These are phyloP conservation scores for Hypoxylon sp. DNA, from an alignment of 2,329 filamentous ascomycete species.

Conservation along the genomic window DNA sequence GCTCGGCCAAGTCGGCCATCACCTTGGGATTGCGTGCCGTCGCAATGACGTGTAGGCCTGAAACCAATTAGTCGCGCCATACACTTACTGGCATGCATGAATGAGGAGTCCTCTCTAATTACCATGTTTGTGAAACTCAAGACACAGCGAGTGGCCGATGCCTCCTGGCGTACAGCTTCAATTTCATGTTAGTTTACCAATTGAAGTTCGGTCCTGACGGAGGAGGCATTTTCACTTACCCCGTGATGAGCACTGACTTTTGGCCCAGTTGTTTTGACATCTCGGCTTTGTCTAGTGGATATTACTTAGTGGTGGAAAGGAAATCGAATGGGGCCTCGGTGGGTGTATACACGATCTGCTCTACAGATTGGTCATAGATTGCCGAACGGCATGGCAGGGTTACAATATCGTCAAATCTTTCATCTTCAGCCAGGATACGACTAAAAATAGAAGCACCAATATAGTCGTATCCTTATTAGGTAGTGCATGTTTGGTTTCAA, in stretches of 20 bases:
- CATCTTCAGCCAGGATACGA: not conserved
- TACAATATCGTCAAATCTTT: conserved; percentile 8
- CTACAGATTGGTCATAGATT: conserved; percentile 11
- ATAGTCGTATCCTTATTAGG: conserved; percentile 1
- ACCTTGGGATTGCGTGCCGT: conserved; percentile 65
- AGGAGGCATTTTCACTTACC: conserved; percentile 11
- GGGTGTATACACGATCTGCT: conserved; percentile 17
- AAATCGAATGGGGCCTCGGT: conserved; percentile 12
- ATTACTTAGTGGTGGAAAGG: not conserved
- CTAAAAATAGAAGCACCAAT: conserved; percentile 8
- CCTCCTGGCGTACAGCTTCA: conserved; percentile 68
- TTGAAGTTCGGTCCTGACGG: not conserved
- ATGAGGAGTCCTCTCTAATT: conserved; percentile 7
- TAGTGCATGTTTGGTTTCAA: conserved; percentile 10
- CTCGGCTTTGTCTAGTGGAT: not conserved
- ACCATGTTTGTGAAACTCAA: conserved; percentile 62
- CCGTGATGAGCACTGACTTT: conserved; percentile 19
- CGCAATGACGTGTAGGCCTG: conserved; percentile 67
- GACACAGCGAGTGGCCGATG: conserved; percentile 66
- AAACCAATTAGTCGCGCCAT: conserved; percentile 3
- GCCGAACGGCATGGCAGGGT: conserved; percentile 15
- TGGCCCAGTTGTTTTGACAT: conserved; percentile 12
- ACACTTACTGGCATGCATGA: not conserved
- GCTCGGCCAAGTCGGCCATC: conserved; percentile 59
- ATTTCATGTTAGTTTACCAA: conserved; percentile 2